Percentiles rank a stretch among this genome's conserved stretches.
These are phyloP conservation scores for Lanmaoa pseudosensibilis DNA, from an alignment of 768 basidiomycete genomes.

Conservation along the genomic window DNA sequence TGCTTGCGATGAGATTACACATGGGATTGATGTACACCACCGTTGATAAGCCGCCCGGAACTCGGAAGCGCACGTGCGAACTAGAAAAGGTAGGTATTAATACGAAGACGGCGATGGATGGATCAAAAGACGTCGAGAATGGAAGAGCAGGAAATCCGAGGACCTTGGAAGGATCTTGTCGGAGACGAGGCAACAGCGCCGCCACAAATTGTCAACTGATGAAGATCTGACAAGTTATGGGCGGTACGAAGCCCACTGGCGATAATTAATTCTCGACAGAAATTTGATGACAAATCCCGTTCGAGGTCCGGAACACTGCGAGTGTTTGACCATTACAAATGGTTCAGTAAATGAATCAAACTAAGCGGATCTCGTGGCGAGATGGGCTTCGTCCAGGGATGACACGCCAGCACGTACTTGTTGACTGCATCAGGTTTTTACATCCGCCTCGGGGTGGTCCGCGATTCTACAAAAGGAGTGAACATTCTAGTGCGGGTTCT, in stretches of 20 bases:
- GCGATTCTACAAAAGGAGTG: conserved; percentile 2
- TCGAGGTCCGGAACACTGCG: background rate
- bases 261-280: conserved; percentile 1
- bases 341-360: background rate
- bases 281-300: background rate
- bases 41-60: background rate
- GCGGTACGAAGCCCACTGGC: conserved; percentile 9
- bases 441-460: background rate
- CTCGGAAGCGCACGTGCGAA: conserved; percentile 45
- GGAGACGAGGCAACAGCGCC: conserved; percentile 50
- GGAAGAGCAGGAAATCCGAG: conserved; percentile 54
- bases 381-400: background rate
- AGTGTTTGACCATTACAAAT: conserved; percentile 3
- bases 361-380: background rate
- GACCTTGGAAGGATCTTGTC: conserved; percentile 50
- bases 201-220: conserved; percentile 31
- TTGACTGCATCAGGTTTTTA: background rate
- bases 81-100: conserved; percentile 45
- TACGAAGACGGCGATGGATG: conserved; percentile 55
- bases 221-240: background rate
- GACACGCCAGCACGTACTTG: background rate
- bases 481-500: conserved; percentile 16
- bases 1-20: background rate
- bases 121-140: conserved; percentile 49
- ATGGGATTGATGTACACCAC: background rate